Base-by-base conservation (phyloP, 1,284 basidiomycete species). In the Lignosus rhinocerotis region DNA sequence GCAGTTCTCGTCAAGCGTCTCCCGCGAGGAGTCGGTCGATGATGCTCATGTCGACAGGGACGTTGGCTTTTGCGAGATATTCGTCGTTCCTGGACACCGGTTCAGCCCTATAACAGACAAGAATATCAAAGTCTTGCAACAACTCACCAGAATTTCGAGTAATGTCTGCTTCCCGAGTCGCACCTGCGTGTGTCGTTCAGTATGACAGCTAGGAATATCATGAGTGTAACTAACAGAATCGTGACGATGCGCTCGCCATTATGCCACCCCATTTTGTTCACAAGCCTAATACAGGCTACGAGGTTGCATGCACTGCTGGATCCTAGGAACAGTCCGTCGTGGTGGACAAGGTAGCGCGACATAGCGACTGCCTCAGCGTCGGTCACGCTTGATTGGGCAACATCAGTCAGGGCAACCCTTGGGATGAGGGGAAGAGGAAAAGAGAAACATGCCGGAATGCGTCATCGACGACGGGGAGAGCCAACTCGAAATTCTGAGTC, bases 301-400 rank as follows among this genome's bases (percentile, higher is more conserved):
- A 98, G 81, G 71, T 99, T 99, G 70, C 96, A 97, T 0, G 97
- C 96, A 65, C 93, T 96, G 56, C 94, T 97, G 0, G 94, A 98
- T 5, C 97, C 97, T 21, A 99, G 79, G 76, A 98, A 98, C 10
- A 99, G 78, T 0, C 96, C 97, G 66, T 99, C 97, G 58, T 93
- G 79, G 49, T 87, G 77, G 3, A 96, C 92, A 14, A 97, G 81
- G 71, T 94, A 93, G 10, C 94, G 86, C 0, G 94, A 91, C 94
- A 97, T 96, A 16, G 88, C 85, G 33, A 96, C 92, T 0, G 94
- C 94, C 74, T 97, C 95, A 2, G 81, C 86, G 65, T 97, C 95
- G 1, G 91, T 88, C 69, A 96, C 85, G 55, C 94, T 95, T 66
- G 2, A 21, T 21, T 9, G 14, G 10, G 16, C 31, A 43, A 42